phyloP scores from a whole-genome alignment of 768 basidiomycete genomes.

The Amanita pseudoporphyria region DNA sequence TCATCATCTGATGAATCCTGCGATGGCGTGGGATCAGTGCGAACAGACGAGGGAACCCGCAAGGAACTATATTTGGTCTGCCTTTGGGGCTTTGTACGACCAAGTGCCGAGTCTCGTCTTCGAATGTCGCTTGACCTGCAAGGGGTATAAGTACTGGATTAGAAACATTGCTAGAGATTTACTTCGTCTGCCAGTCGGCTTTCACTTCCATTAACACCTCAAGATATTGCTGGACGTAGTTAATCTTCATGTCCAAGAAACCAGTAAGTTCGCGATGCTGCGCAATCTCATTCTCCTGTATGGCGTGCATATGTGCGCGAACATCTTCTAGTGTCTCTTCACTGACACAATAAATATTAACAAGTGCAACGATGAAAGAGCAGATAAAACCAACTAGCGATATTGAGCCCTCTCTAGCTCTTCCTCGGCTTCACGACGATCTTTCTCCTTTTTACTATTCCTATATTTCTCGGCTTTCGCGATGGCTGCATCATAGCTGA shows the following conservation, averaged over 20 bases:
- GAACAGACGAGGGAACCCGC: slow-evolving; percentile 14
- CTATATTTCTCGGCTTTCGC: slow-evolving; percentile 61
- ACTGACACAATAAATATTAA: slow-evolving; percentile 26
- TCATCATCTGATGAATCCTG: slow-evolving; percentile 30
- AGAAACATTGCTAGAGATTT: neutral
- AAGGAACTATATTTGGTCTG: slow-evolving; percentile 22
- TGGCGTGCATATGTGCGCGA: slow-evolving; percentile 64
- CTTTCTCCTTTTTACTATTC: slow-evolving; percentile 75
- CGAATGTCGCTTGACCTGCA: neutral
- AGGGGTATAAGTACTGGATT: neutral
- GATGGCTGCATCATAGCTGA: slow-evolving; percentile 69
- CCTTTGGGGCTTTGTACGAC: slow-evolving; percentile 8
- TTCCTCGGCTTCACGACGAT: slow-evolving; percentile 68
- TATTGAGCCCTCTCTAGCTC: slow-evolving; percentile 63
- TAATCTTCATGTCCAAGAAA: slow-evolving; percentile 66
- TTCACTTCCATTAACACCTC: slow-evolving; percentile 67
- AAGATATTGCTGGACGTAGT: slow-evolving; percentile 63
- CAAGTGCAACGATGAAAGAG: neutral
- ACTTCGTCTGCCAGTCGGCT: slow-evolving; percentile 50
- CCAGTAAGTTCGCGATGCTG: slow-evolving; percentile 63
- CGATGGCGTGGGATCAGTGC: slow-evolving; percentile 10
- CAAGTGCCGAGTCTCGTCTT: neutral
- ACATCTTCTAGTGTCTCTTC: slow-evolving; percentile 85
- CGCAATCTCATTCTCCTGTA: slow-evolving; percentile 70
- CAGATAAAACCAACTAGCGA: slow-evolving; percentile 48